Evolutionary conservation across 352 stramenopile genomes (phyloP).

Genomic region (Globisporangium canariense): DNA sequence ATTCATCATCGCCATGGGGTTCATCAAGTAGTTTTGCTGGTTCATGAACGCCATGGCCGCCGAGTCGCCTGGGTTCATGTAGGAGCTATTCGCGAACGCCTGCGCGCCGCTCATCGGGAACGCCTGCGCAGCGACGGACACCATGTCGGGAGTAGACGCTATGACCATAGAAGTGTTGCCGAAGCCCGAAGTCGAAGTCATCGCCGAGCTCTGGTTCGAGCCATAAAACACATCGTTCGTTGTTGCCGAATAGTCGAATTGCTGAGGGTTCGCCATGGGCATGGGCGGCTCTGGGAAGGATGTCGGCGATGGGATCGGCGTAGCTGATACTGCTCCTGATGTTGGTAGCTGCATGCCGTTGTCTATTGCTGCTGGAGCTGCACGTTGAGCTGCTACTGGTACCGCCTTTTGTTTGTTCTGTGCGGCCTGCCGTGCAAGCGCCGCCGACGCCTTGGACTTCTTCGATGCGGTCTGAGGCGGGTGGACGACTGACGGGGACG

Average conservation of each 20-base stretch:
- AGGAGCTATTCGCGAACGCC: constrained; percentile 36
- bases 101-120: constrained; percentile 32
- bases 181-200: constrained; percentile 21
- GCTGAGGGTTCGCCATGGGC: constrained; percentile 21
- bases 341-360: constrained; percentile 11
- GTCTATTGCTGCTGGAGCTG: not conserved
- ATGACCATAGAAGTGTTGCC: constrained; percentile 20
- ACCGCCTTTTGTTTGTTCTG: constrained; percentile 11
- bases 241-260: constrained; percentile 9
- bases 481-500: not conserved
- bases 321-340: constrained; percentile 1
- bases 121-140: constrained; percentile 20
- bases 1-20: constrained; percentile 45
- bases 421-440: constrained; percentile 10
- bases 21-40: constrained; percentile 49
- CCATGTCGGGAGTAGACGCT: constrained; percentile 10
- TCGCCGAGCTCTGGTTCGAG: constrained; percentile 11
- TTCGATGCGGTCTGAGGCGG: constrained; percentile 1
- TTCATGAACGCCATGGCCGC: constrained; percentile 25
- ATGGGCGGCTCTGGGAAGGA: constrained; percentile 50
- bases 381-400: not conserved
- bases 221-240: constrained; percentile 12
- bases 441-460: constrained; percentile 14
- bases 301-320: constrained; percentile 17
- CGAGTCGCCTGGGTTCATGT: constrained; percentile 30